Evolutionary conservation across 257 asterid species (phyloP), one percentile per base, ranked within the genome.

Genomic region (Ajuga chamaepitys): DNA sequence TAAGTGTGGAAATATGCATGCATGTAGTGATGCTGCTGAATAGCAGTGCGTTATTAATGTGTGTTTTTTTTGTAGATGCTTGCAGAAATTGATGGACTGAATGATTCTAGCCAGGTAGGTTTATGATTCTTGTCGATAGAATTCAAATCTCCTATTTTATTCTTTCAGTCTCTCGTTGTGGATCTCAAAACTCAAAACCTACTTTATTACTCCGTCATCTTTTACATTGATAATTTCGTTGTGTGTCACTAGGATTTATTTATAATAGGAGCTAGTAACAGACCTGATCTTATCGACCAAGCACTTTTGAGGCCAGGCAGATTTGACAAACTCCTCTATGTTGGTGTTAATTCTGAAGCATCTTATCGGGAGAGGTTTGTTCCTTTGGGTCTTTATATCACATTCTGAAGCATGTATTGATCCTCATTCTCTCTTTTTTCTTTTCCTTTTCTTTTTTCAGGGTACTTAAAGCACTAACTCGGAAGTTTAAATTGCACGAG

Each of bases 301-400:
- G 99, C 97, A 18, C 95, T 94, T 73, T 71, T 94, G 77, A 81
- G 99, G 81, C 99, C 99, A 38, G 99, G 99, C 56, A 85, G 99
- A 77, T 93, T 93, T 16, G 99, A 93, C 80, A 93, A 93, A 86
- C 99, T 93, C 78, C 96, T 93, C 51, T 93, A 93, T 41, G 97
- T 93, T 64, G 99, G 99, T 64, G 97, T 93, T 65, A 89, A 85
- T 80, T 81, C 97, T 55, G 99, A 93, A 77, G 84, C 96, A 63
- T 86, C 99, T 38, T 89, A 87, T 70, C 77, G 95, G 56, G 99
- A 93, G 83, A 89, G 99, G 99, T 89, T 45, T 24, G 17, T 45
- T 58, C 38, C 51, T 42, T 58, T 3, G 12, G 6, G 9, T 16
- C 41, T 25, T 42, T 45, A 17, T 0, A 2, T 40, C 64, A 11